Evolutionary conservation across 345 rosid genomes (phyloP).

Genomic region (Eucalyptus paniculata): DNA sequence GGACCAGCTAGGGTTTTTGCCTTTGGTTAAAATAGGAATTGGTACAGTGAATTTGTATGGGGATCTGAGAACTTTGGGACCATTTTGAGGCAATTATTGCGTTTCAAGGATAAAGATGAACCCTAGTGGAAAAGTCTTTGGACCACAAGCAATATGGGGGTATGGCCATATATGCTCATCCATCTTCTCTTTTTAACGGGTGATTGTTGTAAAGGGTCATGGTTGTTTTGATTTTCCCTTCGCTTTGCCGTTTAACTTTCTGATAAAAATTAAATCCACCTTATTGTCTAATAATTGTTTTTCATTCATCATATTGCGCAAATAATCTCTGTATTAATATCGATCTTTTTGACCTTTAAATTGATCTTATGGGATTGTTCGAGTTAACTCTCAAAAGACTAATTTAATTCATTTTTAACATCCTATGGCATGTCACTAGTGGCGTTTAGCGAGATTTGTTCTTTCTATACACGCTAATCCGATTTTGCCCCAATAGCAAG

Average conservation of each 20-base stretch:
- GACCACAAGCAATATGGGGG: not conserved
- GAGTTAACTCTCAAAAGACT: not conserved
- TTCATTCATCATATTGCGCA: not conserved
- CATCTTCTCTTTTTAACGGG: not conserved
- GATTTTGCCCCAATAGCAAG: not conserved
- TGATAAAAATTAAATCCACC: not conserved
- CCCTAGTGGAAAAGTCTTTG: not conserved
- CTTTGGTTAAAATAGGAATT: not conserved
- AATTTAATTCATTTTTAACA: not conserved
- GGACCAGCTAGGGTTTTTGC: not conserved
- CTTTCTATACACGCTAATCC: not conserved
- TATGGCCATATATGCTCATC: not conserved
- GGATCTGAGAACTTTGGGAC: conserved; percentile 25
- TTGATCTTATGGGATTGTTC: not conserved
- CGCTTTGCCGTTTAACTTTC: not conserved
- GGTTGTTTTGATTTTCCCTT: not conserved
- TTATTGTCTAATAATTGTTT: not conserved
- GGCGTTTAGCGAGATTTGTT: not conserved
- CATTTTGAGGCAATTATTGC: conserved; percentile 17
- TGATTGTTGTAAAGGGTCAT: not conserved
- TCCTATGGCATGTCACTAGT: not conserved
- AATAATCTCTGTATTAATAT: not conserved
- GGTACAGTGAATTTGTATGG: not conserved
- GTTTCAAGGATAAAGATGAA: conserved; percentile 5
- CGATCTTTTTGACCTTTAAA: not conserved